Evolutionary conservation across 257 asterid species (phyloP).

Genomic region (Capsicum baccatum): DNA sequence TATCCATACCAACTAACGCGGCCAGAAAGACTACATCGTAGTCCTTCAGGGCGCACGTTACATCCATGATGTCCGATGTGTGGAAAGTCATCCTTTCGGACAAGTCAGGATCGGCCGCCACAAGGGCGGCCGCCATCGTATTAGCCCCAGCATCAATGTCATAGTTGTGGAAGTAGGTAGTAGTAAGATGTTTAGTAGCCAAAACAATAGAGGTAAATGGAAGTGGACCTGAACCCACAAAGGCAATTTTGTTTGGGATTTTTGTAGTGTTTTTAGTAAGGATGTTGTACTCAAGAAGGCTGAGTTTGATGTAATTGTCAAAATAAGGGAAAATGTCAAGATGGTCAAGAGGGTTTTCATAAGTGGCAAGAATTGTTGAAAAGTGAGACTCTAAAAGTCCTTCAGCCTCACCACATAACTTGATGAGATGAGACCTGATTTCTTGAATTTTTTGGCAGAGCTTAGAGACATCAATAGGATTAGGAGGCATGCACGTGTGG

Average conservation of each 20-base stretch:
- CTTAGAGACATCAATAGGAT: slow-evolving; percentile 76
- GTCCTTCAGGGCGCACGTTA: slow-evolving; percentile 45
- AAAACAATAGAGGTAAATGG: slow-evolving; percentile 86
- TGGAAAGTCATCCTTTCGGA: slow-evolving; percentile 62
- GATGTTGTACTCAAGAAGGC: slow-evolving; percentile 65
- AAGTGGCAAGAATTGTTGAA: slow-evolving; percentile 56
- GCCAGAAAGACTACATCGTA: slow-evolving; percentile 90
- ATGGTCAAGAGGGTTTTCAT: slow-evolving; percentile 61
- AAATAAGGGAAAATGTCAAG: slow-evolving; percentile 71
- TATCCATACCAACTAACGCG: slow-evolving; percentile 87
- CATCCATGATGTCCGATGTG: slow-evolving; percentile 65
- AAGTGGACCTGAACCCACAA: slow-evolving; percentile 90
- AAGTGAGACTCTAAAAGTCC: slow-evolving; percentile 71
- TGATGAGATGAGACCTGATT: slow-evolving; percentile 63
- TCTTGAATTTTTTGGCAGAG: slow-evolving; percentile 63
- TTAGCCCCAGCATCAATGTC: slow-evolving; percentile 74
- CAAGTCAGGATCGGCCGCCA: slow-evolving; percentile 55
- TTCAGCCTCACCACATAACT: slow-evolving; percentile 76
- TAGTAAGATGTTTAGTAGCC: slow-evolving; percentile 63
- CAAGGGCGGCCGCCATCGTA: slow-evolving; percentile 58
- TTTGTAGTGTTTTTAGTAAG: slow-evolving; percentile 45
- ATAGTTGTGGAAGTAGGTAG: slow-evolving; percentile 66
- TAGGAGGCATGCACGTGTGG: slow-evolving; percentile 75
- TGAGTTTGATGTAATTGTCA: slow-evolving; percentile 74
- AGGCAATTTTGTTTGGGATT: slow-evolving; percentile 55